A percentile compares a stretch with the other conserved stretches of the same genome.
These are phyloP conservation scores for Handroanthus guayacan DNA, from an alignment of 257 asterid species.

Conservation along the genomic window DNA sequence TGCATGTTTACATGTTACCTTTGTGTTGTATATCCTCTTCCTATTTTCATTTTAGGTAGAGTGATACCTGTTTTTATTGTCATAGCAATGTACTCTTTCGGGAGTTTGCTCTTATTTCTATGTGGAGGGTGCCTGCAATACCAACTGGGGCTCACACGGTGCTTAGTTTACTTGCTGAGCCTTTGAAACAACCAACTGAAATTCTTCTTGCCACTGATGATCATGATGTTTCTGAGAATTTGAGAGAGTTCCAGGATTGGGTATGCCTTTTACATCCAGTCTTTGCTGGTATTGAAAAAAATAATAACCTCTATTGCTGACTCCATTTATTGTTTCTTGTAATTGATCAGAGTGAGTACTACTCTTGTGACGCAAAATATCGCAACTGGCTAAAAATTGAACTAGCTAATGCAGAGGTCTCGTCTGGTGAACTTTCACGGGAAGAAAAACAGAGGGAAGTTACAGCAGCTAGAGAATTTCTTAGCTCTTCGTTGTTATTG, in stretches of 20 bases:
- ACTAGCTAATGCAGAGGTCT: constrained; percentile 72
- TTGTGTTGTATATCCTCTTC: constrained; percentile 10
- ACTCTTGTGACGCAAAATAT: constrained; percentile 92
- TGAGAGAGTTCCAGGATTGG: constrained; percentile 97
- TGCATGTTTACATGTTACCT: neutral
- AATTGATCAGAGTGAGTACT: constrained; percentile 80
- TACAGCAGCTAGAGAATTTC: constrained; percentile 78
- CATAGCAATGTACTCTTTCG: constrained; percentile 90
- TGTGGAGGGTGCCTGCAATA: constrained; percentile 97
- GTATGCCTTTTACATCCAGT: constrained; percentile 52
- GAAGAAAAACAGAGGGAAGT: constrained; percentile 81
- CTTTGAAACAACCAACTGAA: constrained; percentile 81
- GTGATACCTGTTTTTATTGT: constrained; percentile 43
- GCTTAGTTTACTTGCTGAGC: constrained; percentile 96
- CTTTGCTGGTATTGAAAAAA: constrained; percentile 27
- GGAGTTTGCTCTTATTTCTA: constrained; percentile 93
- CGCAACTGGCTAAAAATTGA: constrained; percentile 90
- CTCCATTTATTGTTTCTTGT: constrained; percentile 25
- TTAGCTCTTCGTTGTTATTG: constrained; percentile 65
- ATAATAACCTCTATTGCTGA: constrained; percentile 39
- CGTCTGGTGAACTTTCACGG: constrained; percentile 67
- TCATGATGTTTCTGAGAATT: constrained; percentile 65
- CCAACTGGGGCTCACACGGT: constrained; percentile 95
- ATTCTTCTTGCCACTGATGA: constrained; percentile 64
- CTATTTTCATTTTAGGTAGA: constrained; percentile 27